phyloP scores from a whole-genome alignment of 345 rosid species.

The Melaleuca quinquenervia region DNA sequence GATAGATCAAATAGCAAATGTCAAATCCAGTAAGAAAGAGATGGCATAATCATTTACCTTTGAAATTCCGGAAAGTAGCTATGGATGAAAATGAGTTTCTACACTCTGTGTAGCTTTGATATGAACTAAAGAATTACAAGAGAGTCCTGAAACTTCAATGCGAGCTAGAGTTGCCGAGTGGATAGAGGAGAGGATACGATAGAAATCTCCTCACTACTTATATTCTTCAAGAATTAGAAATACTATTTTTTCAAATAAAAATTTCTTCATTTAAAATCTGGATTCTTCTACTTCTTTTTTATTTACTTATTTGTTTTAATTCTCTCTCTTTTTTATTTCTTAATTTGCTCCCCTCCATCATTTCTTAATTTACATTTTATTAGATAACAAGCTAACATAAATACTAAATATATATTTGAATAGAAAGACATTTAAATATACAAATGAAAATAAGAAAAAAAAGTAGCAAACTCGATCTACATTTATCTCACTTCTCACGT shows the following conservation, averaged over 20 bases:
- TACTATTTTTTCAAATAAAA: too few relatives aligned
- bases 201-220: not conserved
- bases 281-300: too few relatives aligned
- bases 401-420: not conserved
- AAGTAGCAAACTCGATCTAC: rapidly evolving
- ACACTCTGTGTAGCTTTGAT: not conserved
- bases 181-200: not conserved
- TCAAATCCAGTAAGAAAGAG: not conserved
- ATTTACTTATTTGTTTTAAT: not conserved
- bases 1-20: not conserved
- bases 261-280: too few relatives aligned
- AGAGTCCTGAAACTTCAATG: not conserved
- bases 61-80: not conserved
- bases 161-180: not conserved
- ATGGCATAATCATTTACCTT: not conserved
- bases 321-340: not conserved
- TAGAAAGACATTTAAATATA: not conserved
- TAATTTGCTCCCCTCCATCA: not conserved
- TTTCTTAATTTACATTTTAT: not conserved
- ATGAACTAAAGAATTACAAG: too few relatives aligned
- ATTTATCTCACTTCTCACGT: not conserved
- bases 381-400: not conserved
- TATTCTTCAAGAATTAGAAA: too few relatives aligned
- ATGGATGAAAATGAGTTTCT: not conserved
- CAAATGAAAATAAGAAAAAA: rapidly evolving